Evolutionary conservation across 495 filamentous ascomycete genomes (phyloP).

Genomic region (Hyaloscypha finlandica): DNA sequence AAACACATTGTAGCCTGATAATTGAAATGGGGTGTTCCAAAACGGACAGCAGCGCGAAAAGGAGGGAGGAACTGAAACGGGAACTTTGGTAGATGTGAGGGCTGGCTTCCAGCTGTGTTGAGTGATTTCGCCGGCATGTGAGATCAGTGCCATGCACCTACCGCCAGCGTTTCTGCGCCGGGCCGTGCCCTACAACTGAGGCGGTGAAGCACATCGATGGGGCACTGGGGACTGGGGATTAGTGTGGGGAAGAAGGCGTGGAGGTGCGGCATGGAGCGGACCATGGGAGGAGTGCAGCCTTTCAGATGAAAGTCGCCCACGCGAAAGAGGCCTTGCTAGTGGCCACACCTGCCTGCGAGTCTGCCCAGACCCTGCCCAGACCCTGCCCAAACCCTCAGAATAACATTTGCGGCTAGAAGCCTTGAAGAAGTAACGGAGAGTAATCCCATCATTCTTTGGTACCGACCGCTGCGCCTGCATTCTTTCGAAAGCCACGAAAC

Average conservation of each 20-base stretch:
- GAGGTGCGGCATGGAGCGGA: neutral
- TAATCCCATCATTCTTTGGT: conserved; percentile 12
- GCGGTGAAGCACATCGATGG: conserved; percentile 4
- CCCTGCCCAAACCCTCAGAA: neutral
- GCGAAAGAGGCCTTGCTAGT: neutral
- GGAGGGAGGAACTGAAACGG: neutral
- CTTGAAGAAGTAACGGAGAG: conserved; percentile 11
- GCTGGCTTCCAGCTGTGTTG: neutral
- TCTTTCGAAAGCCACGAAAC: conserved; percentile 22
- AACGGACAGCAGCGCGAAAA: too few species aligned
- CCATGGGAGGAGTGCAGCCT: too few species aligned
- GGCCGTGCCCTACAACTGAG: conserved; percentile 7
- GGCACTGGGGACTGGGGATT: neutral
- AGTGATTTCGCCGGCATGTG: neutral
- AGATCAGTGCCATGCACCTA: neutral
- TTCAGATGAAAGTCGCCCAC: conserved; percentile 11
- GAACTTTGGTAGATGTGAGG: neutral
- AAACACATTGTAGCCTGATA: neutral
- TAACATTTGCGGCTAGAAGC: conserved; percentile 13
- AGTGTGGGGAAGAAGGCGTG: conserved; percentile 4
- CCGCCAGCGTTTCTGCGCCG: conserved; percentile 8
- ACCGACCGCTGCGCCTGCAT: conserved; percentile 14
- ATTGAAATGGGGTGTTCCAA: too few species aligned
- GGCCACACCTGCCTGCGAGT: neutral
- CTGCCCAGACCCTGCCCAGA: neutral